Percentiles rank a stretch among this genome's conserved stretches.
These are phyloP conservation scores for Salvia rosmarinus DNA, from an alignment of 257 asterid species.

Conservation along the genomic window DNA sequence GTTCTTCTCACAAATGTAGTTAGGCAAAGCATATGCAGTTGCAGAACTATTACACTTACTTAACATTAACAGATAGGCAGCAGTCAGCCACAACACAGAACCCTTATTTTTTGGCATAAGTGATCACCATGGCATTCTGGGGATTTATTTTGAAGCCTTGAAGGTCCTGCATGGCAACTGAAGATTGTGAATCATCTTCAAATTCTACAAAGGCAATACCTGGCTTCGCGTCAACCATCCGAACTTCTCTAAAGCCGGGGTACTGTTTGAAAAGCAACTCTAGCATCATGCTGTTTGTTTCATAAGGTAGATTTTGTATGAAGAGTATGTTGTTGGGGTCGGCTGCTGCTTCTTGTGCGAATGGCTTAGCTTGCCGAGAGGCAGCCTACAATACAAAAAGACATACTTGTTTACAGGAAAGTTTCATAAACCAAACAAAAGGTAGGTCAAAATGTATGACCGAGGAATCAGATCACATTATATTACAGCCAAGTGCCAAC, in stretches of 20 bases:
- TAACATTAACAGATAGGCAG: conserved; percentile 3
- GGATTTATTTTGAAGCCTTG: conserved; percentile 94
- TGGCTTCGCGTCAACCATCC: conserved; percentile 95
- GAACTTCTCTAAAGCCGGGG: conserved; percentile 94
- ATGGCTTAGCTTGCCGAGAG: conserved; percentile 60
- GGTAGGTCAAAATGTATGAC: neutral
- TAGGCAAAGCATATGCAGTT: neutral
- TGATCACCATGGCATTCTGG: conserved; percentile 88
- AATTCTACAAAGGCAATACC: conserved; percentile 97
- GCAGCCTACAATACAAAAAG: conserved; percentile 54
- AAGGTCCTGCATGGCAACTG: conserved; percentile 96
- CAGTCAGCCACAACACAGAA: neutral
- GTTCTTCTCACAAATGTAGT: neutral
- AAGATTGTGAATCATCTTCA: conserved; percentile 81
- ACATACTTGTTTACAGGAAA: neutral
- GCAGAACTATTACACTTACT: conserved; percentile 20
- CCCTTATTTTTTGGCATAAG: conserved; percentile 78
- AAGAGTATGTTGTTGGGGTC: conserved; percentile 92
- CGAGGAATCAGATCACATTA: neutral
- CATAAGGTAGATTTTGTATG: conserved; percentile 85
- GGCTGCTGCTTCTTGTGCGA: conserved; percentile 55
- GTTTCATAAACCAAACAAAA: neutral
- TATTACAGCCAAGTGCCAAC: conserved; percentile 1
- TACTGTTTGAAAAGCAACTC: conserved; percentile 94
- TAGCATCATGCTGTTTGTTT: conserved; percentile 89